Evolutionary conservation across 2,329 filamentous ascomycete species (phyloP), one percentile per base, ranked within the genome.

Genomic region (Aspergillus pseudoterreus): DNA sequence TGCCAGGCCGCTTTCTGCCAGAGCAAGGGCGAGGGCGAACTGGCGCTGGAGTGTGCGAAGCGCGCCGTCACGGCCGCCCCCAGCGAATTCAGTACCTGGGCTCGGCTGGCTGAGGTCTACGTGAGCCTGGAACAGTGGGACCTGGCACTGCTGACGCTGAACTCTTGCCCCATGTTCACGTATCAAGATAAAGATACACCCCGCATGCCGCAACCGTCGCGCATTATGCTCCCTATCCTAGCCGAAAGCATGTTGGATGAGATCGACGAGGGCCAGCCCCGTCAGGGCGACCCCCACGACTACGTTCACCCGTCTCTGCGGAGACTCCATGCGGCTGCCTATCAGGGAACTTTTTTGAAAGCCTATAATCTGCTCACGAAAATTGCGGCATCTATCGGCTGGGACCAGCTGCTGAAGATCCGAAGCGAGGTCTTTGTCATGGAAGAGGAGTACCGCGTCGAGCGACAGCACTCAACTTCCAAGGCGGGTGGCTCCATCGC

Each of bases 151-250:
- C 85, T 95, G 4, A 97, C 94, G 4, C 80, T 99, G 47, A 99
- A 99, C 74, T 99, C 94, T 15, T 99, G 94, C 71, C 94, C 94
- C 8, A 99, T 99, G 94, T 99, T 99, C 71, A 99, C 94, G 6
- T 97, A 99, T 71, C 94, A 97, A 72, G 94, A 99, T 73, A 97
- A 96, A 71, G 94, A 99, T 69, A 87, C 91, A 5, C 94, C 94
- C 3, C 76, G 94, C 53, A 92, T 97, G 87, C 94, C 94, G 1
- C 91, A 96, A 65, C 92, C 94, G 0, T 87, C 88, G 62, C 88
- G 91, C 50, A 88, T 97, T 39, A 84, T 88, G 60, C 81, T 99
- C 12, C 94, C 94, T 0, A 88, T 92, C 14, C 80, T 97, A 47
- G 82, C 88, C 0, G 94, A 97, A 71, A 95, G 90, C 15, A 84